These are phyloP conservation scores for Petunia hybrid DNA, from an alignment of 305 asterid species.

Conservation along the genomic window DNA sequence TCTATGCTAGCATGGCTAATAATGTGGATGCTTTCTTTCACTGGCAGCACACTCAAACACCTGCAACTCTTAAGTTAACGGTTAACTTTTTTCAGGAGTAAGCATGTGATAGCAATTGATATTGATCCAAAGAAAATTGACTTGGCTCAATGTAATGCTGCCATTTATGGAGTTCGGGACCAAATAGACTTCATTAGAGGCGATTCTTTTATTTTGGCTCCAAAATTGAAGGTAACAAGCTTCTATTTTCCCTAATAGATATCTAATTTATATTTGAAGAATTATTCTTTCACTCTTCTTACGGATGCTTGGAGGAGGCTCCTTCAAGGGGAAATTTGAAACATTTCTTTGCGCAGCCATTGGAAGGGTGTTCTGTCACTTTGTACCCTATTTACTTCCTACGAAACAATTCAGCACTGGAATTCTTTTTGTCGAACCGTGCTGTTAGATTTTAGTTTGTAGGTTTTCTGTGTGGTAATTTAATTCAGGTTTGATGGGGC, in stretches of 20 bases:
- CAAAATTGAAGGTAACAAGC: conserved; percentile 66
- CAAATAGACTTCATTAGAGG: conserved; percentile 80
- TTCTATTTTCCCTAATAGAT: conserved; percentile 14
- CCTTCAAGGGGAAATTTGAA: not conserved
- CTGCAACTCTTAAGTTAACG: not conserved
- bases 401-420: not conserved
- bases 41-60: conserved; percentile 2
- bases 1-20: conserved; percentile 13
- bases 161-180: conserved; percentile 76
- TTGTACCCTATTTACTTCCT: not conserved
- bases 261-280: not conserved
- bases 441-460: conserved; percentile 5
- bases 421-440: not conserved
- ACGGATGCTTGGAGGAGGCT: conserved; percentile 18
- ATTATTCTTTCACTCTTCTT: conserved; percentile 5
- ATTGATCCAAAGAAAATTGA: conserved; percentile 81
- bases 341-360: not conserved
- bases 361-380: not conserved
- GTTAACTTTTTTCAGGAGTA: conserved; percentile 60
- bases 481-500: not conserved
- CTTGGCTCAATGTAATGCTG: conserved; percentile 79
- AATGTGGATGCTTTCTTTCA: not conserved
- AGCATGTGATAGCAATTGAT: conserved; percentile 86
- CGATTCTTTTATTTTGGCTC: conserved; percentile 75
- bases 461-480: not conserved